Conservation (phyloP, 2,329 filamentous ascomycete species). For the Monosporascus ibericus region DNA sequence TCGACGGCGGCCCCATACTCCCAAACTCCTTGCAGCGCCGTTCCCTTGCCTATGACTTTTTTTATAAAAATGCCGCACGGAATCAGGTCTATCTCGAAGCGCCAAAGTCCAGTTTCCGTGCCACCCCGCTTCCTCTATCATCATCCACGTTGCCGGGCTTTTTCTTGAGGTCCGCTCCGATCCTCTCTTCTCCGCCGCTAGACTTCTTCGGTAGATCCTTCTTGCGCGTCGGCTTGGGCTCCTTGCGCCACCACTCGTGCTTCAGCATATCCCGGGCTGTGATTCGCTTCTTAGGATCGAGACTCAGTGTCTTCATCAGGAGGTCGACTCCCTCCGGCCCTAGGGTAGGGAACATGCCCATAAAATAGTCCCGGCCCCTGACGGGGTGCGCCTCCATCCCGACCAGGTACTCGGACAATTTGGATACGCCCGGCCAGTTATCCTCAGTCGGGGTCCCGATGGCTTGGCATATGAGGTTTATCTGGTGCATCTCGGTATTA, state of each 20-base stretch:
- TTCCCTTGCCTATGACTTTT: slow-evolving; percentile 5
- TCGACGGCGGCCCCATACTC: background rate
- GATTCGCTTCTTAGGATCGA: slow-evolving; percentile 82
- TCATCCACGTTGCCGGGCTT: slow-evolving; percentile 67
- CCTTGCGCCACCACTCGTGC: slow-evolving; percentile 79
- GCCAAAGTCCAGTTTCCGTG: slow-evolving; percentile 76
- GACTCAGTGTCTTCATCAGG: slow-evolving; percentile 73
- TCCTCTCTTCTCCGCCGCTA: slow-evolving; percentile 60
- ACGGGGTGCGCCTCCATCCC: slow-evolving; percentile 54
- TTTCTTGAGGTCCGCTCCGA: slow-evolving; percentile 77
- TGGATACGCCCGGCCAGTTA: slow-evolving; percentile 88
- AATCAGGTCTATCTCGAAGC: slow-evolving; percentile 29
- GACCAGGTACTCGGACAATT: slow-evolving; percentile 73
- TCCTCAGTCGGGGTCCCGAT: slow-evolving; percentile 90
- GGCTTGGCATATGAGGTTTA: slow-evolving; percentile 74
- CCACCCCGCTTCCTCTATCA: slow-evolving; percentile 66
- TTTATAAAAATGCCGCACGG: background rate
- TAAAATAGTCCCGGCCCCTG: slow-evolving; percentile 65
- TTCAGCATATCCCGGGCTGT: slow-evolving; percentile 71
- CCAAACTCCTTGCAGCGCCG: slow-evolving; percentile 11
- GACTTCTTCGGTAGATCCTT: slow-evolving; percentile 75
- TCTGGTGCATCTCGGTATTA: slow-evolving; percentile 79
- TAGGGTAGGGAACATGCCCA: slow-evolving; percentile 70
- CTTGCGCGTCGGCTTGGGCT: slow-evolving; percentile 77
- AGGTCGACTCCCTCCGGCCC: slow-evolving; percentile 82